Base-by-base conservation (phyloP, 106 monocot species). In the Narthecium ossifragum region DNA sequence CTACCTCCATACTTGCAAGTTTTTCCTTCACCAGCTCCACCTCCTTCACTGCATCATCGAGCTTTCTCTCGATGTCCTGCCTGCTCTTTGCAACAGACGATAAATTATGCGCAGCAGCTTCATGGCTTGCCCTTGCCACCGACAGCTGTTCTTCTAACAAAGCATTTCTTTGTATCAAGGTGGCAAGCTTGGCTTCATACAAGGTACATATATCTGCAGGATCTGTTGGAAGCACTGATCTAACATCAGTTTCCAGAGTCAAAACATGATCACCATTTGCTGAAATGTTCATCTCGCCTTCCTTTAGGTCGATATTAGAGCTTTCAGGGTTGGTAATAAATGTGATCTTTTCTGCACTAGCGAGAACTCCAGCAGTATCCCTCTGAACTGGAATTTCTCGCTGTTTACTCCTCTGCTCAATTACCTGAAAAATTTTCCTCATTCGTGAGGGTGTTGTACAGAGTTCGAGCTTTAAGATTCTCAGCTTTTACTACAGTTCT, bases 1-100 rank as follows among this genome's bases (percentile, higher is more conserved):
- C 84, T 13, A 87, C 55, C 48, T 98, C 96, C 62, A 90, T 8
- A 38, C 73, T 61, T 13, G 73, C 62, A 28, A 98, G 60, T 57
- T 90, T 98, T 71, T 98, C 96, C 61, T 87, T 98, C 54, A 98
- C 60, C 43, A 84, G 13, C 6, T 86, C 78, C 10, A 81, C 78
- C 59, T 98, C 90, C 60, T 84, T 90, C 40, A 61, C 46, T 3
- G 80, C 32, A 17, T 90, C 90, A 13, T 62, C 55, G 18, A 90
- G 59, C 34, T 64, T 90, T 55, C 26, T 87, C 69, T 98, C 96
- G 0, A 34, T 46, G 30, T 98, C 90, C 33, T 84, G 78, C 59
- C 50, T 90, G 29, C 59, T 65, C 55, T 73, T 84, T 4, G 70
- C 31, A 50, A 62, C 65, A 4, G 60, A 70, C 28, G 86, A 67